Evolutionary conservation across 2,329 filamentous ascomycete species (phyloP).

Genomic region (Sporothrix sp.): DNA sequence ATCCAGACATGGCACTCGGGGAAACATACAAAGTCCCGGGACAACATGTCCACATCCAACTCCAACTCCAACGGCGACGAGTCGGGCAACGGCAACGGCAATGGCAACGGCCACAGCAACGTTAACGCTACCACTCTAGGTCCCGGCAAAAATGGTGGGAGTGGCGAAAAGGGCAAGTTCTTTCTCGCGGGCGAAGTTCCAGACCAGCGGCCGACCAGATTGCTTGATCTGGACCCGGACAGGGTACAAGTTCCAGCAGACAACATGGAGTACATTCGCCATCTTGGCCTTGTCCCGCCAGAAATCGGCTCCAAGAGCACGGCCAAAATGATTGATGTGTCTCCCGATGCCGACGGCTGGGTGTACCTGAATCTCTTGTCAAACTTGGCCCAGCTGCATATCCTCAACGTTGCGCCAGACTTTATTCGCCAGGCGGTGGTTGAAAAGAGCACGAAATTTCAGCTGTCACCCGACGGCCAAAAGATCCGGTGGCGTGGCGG

Average conservation of each 20-base stretch:
- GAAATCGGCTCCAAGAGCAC: slow-evolving; percentile 38
- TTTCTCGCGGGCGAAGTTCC: slow-evolving; percentile 33
- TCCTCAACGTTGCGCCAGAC: slow-evolving; percentile 68
- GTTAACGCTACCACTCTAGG: slow-evolving; percentile 14
- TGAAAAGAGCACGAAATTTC: slow-evolving; percentile 63
- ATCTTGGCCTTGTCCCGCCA: slow-evolving; percentile 57
- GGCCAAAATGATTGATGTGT: slow-evolving; percentile 34
- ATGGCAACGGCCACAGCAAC: slow-evolving; percentile 14
- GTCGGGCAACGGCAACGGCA: neutral
- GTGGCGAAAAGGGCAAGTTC: slow-evolving; percentile 24
- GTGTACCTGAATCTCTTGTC: slow-evolving; percentile 72
- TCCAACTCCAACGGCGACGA: slow-evolving; percentile 41
- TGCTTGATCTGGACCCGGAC: slow-evolving; percentile 67
- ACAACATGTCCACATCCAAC: slow-evolving; percentile 36
- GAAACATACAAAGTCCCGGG: slow-evolving; percentile 34
- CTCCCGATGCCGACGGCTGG: slow-evolving; percentile 62
- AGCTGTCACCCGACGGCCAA: slow-evolving; percentile 65
- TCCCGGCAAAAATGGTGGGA: slow-evolving; percentile 18
- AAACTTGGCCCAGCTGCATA: slow-evolving; percentile 76
- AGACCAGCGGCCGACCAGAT: slow-evolving; percentile 68
- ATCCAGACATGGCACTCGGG: slow-evolving; percentile 31
- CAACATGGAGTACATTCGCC: slow-evolving; percentile 71
- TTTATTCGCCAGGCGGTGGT: slow-evolving; percentile 65
- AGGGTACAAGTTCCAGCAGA: slow-evolving; percentile 65
- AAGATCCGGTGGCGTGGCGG: slow-evolving; percentile 75